Evolutionary conservation across 148 eudicot genomes (phyloP).

Genomic region (Nyssa sinensis): DNA sequence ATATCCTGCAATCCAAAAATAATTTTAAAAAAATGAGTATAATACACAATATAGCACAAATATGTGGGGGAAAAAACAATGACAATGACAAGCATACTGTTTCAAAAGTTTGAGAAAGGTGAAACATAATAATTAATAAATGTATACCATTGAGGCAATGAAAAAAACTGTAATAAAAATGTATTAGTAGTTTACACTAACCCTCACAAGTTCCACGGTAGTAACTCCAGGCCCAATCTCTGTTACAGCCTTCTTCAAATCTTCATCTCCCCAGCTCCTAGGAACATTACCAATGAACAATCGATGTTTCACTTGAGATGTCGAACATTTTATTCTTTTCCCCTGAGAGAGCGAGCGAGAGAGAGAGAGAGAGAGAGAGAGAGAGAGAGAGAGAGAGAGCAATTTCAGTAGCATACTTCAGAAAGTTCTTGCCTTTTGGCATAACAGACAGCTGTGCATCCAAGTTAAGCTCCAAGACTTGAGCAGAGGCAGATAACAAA

Average conservation of each 20-base stretch:
- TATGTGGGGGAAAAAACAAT: neutral
- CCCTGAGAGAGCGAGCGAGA: no score
- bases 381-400: neutral
- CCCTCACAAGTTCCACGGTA: constrained; percentile 78
- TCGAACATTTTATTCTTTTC: constrained; percentile 75
- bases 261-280: constrained; percentile 68
- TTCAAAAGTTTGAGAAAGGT: neutral
- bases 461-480: neutral
- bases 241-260: constrained; percentile 59
- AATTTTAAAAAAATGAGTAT: neutral
- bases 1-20: constrained; percentile 60
- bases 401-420: neutral
- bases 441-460: neutral
- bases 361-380: no score
- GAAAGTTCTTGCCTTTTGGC: neutral
- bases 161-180: no score
- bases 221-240: constrained; percentile 84
- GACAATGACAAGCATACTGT: neutral
- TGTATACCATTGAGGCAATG: neutral
- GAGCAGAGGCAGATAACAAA: neutral
- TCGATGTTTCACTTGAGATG: constrained; percentile 89
- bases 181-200: constrained; percentile 15
- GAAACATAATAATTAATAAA: no score
- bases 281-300: constrained; percentile 91
- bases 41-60: neutral